Evolutionary conservation across 345 rosid species (phyloP), one percentile per base, ranked within the genome.

Genomic region (Citrus mangshanensis): DNA sequence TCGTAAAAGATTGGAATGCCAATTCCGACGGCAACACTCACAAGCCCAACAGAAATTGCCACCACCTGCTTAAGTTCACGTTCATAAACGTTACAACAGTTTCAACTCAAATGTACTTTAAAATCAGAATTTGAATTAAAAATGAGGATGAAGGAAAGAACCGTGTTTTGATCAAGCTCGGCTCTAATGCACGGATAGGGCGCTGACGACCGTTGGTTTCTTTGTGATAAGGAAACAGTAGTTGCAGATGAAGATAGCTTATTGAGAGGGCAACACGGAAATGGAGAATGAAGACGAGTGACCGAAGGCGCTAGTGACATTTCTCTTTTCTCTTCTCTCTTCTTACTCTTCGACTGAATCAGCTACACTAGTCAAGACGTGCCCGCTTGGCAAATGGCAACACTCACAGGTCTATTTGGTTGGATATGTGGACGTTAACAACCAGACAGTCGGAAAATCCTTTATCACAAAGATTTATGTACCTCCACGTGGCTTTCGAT

Each of bases 1-100:
- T 95, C 97, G 80, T 95, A 92, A 86, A 93, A 93, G 55, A 89
- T 80, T 5, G 99, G 99, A 82, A 93, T 84, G 69, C 97, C 98
- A 14, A 93, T 92, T 66, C 98, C 98, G 55, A 90, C 65, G 0
- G 95, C 99, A 32, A 93, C 88, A 78, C 99, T 96, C 27, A 79
- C 97, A 9, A 93, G 4, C 27, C 98, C 99, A 35, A 96, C 99
- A 1, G 98, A 77, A 18, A 93, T 80, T 25, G 98, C 97, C 30
- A 94, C 85, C 63, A 96, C 82, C 98, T 95, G 87, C 63, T 65
- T 46, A 3, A 46, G 51, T 46, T 46, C 6, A 80, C 79, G 13
- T 4, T 21, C 59, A 60, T n/a, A 21, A 9, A 18, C 55, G 19
- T 71, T 19, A 71, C 25, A 1, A 12, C 4, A 18, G 4, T 19